These are phyloP conservation scores for Lenzites betulinus DNA, from an alignment of 768 basidiomycete species.

Conservation along the genomic window DNA sequence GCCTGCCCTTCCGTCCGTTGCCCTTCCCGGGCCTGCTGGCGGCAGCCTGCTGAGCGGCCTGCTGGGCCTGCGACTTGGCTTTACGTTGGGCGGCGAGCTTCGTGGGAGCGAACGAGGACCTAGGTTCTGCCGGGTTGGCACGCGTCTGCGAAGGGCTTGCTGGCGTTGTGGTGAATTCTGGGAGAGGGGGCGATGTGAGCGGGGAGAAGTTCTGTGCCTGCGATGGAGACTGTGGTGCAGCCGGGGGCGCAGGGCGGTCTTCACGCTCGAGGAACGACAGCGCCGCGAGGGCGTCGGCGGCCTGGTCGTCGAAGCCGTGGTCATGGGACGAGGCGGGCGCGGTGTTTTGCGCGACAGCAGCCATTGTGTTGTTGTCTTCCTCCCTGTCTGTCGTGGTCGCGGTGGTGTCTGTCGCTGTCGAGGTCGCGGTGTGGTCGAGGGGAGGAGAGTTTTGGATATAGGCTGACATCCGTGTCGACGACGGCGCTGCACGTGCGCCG, in stretches of 20 bases:
- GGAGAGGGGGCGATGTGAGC: constrained; percentile 30
- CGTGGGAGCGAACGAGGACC: constrained; percentile 88
- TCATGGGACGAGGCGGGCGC: constrained; percentile 12
- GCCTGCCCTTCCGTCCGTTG: constrained; percentile 45
- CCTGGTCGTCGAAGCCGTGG: constrained; percentile 40
- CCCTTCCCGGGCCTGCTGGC: constrained; percentile 71
- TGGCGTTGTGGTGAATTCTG: constrained; percentile 28
- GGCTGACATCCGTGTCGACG: constrained; percentile 28
- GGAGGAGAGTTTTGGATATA: constrained; percentile 20
- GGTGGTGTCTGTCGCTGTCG: constrained; percentile 22
- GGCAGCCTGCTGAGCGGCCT: constrained; percentile 79
- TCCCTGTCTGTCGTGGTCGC: constrained; percentile 16
- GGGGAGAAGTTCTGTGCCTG: constrained; percentile 34
- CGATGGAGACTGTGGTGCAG: constrained; percentile 37
- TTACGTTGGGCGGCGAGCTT: constrained; percentile 83
- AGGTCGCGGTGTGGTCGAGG: constrained; percentile 9
- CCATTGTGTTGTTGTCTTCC: constrained; percentile 13
- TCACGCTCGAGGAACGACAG: constrained; percentile 70
- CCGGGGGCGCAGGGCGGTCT: constrained; percentile 32
- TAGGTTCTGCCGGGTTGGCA: constrained; percentile 37
- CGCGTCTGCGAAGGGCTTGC: constrained; percentile 30
- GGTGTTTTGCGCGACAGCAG: constrained; percentile 22
- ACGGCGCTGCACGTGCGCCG: constrained; percentile 76
- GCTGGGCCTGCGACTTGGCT: constrained; percentile 80
- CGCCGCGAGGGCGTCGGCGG: constrained; percentile 77